These are phyloP conservation scores for Candida tibetensis DNA, from an alignment of 805 yeast species.

Conservation along the genomic window DNA sequence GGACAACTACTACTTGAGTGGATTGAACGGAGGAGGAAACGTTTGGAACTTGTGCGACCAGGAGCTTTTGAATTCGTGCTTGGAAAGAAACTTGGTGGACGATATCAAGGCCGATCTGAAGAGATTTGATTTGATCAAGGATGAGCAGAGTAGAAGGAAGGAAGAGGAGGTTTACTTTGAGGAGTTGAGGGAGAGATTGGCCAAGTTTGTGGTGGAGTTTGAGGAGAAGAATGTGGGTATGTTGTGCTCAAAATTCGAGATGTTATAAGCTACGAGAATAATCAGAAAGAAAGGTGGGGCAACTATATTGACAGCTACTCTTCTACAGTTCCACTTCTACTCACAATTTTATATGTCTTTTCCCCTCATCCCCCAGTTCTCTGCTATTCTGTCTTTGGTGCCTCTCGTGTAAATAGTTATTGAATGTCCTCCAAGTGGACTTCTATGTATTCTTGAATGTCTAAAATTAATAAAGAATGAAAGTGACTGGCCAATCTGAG, in stretches of 20 bases:
- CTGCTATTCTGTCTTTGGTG: too few relatives aligned
- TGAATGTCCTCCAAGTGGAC: too few relatives aligned
- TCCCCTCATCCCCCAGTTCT: too few relatives aligned
- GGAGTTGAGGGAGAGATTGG: conserved; percentile 34
- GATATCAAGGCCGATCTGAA: conserved; percentile 25
- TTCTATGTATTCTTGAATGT: too few relatives aligned
- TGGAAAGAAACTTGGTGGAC: conserved; percentile 53
- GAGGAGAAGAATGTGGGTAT: conserved; percentile 39
- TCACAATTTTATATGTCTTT: too few relatives aligned
- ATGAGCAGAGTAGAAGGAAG: conserved; percentile 11
- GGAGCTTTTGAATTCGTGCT: conserved; percentile 53
- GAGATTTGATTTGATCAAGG: conserved; percentile 21
- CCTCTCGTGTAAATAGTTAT: too few relatives aligned
- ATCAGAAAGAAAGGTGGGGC: too few relatives aligned
- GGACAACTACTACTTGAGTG: conserved; percentile 49
- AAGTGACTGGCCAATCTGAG: too few relatives aligned
- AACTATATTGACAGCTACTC: too few relatives aligned
- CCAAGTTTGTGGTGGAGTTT: conserved; percentile 41
- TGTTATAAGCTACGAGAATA: background rate
- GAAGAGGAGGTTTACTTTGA: conserved; percentile 19
- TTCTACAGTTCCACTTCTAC: too few relatives aligned
- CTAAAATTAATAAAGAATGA: too few relatives aligned
- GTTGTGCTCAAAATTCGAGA: conserved; percentile 13
- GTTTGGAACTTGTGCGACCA: conserved; percentile 45
- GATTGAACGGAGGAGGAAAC: conserved; percentile 36